Evolutionary conservation across 192 early-diverging fungal genomes (phyloP), one percentile per base, ranked within the genome.

Genomic region (Gamsiella multidivaricata): DNA sequence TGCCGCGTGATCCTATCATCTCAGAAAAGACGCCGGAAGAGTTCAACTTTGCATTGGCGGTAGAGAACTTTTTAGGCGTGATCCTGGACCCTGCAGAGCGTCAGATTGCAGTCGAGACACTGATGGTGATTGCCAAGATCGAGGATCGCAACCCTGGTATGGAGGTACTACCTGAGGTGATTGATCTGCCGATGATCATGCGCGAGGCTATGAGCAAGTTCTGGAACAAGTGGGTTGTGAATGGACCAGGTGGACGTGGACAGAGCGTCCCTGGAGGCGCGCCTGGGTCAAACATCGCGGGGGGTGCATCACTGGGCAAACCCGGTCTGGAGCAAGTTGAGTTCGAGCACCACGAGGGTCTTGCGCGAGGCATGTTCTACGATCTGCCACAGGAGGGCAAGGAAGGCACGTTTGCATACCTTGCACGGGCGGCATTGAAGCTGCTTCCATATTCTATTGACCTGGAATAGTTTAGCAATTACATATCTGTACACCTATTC

Each of bases 21-120:
- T 89, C 87, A 34, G 94, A 94, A 63, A 91, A 91, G 72, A 94
- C 94, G 0, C 83, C 94, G 0, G 90, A 94, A 41, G 92, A 94
- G 72, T 86, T 92, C 74, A 96, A 93, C 79, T 96, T 96, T 82
- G 94, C 90, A 1, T 69, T 94, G 26, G 88, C 87, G 51, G 88
- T 94, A 1, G 93, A 94, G 75, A 81, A 82, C 54, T 89, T 94
- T 52, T 81, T 94, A 67, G 90, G 91, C 25, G 86, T 82, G 29
- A 88, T 93, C 39, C 67, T 82, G 1, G 93, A 95, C 56, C 93
- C 94, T 5, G 93, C 93, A 3, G 91, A 94, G 71, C 88, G 91
- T 18, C 93, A 94, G 81, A 83, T 93, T 37, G 88, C 87, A 1
- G 90, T 91, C 0, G 90, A 92, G 60, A 88, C 89, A 15, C 69